These are phyloP conservation scores for Buddleja alternifolia DNA, from an alignment of 257 asterid species.

Conservation along the genomic window DNA sequence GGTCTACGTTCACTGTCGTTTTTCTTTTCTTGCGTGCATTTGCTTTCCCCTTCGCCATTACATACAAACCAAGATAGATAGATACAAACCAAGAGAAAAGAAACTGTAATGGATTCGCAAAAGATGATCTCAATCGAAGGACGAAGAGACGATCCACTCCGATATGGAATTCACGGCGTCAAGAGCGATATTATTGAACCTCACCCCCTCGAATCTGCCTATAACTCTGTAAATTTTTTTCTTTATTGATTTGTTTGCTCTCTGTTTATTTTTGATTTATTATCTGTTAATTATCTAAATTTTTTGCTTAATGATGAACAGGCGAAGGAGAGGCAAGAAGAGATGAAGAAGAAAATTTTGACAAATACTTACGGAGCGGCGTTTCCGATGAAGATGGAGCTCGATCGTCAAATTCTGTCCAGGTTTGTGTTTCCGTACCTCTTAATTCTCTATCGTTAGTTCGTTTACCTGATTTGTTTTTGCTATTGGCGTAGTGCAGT, in stretches of 20 bases:
- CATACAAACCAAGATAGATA: neutral
- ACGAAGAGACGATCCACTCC: slow-evolving; percentile 40
- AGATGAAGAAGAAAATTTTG: slow-evolving; percentile 39
- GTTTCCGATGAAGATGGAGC: slow-evolving; percentile 59
- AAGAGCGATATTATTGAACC: slow-evolving; percentile 62
- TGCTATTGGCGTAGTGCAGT: neutral
- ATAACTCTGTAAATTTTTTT: slow-evolving; percentile 38
- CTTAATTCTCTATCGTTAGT: neutral
- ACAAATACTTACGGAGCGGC: slow-evolving; percentile 50
- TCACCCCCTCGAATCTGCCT: slow-evolving; percentile 63
- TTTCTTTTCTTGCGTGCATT: slow-evolving; percentile 18
- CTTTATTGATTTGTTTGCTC: neutral
- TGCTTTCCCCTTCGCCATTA: too few relatives aligned
- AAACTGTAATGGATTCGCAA: slow-evolving; percentile 38
- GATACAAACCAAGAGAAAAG: neutral
- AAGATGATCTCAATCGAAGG: slow-evolving; percentile 39
- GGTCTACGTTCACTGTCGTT: neutral
- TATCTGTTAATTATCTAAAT: neutral
- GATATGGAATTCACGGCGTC: slow-evolving; percentile 66
- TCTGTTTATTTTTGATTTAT: neutral
- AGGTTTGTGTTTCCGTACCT: slow-evolving; percentile 33
- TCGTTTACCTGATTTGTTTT: neutral
- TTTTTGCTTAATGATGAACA: slow-evolving; percentile 28
- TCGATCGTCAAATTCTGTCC: slow-evolving; percentile 54
- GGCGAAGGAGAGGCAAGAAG: slow-evolving; percentile 47